phyloP scores from a whole-genome alignment of 768 basidiomycete genomes.

The Russula vinacea region DNA sequence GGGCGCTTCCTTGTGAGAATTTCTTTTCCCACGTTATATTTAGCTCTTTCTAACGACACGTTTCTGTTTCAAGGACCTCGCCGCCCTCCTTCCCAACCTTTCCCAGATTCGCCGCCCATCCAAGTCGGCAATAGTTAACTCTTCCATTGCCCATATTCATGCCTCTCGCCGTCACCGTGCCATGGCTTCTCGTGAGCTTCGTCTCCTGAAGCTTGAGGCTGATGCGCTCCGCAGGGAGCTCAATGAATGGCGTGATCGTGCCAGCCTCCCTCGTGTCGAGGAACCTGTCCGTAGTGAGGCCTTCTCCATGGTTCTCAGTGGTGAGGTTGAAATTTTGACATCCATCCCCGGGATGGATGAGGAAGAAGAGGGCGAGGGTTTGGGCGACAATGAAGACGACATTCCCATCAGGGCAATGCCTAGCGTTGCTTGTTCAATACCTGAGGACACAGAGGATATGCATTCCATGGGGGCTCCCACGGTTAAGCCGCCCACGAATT shows the following conservation, averaged over 20 bases:
- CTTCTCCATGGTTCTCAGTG: slow-evolving; percentile 65
- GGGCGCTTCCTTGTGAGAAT: slow-evolving; percentile 76
- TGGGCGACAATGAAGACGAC: slow-evolving; percentile 43
- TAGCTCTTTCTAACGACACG: slow-evolving; percentile 8
- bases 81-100: slow-evolving; percentile 85
- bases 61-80: slow-evolving; percentile 72
- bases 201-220: slow-evolving; percentile 72
- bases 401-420: slow-evolving; percentile 28
- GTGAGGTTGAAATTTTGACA: slow-evolving; percentile 64
- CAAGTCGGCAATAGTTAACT: slow-evolving; percentile 96
- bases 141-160: slow-evolving; percentile 85
- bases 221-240: slow-evolving; percentile 87
- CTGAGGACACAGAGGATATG: slow-evolving; percentile 31
- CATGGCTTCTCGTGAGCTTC: slow-evolving; percentile 78
- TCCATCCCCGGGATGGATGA: slow-evolving; percentile 50
- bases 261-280: slow-evolving; percentile 65
- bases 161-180: slow-evolving; percentile 77
- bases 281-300: slow-evolving; percentile 71
- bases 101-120: slow-evolving; percentile 89
- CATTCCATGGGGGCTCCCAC: slow-evolving; percentile 36
- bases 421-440: slow-evolving; percentile 29
- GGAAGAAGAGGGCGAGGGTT: slow-evolving; percentile 52
- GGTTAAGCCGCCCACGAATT: slow-evolving; percentile 38
- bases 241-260: slow-evolving; percentile 88
- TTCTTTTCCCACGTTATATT: slow-evolving; percentile 17